phyloP scores from a whole-genome alignment of 2,329 filamentous ascomycete genomes.

The Sporothrix brasiliensis region DNA sequence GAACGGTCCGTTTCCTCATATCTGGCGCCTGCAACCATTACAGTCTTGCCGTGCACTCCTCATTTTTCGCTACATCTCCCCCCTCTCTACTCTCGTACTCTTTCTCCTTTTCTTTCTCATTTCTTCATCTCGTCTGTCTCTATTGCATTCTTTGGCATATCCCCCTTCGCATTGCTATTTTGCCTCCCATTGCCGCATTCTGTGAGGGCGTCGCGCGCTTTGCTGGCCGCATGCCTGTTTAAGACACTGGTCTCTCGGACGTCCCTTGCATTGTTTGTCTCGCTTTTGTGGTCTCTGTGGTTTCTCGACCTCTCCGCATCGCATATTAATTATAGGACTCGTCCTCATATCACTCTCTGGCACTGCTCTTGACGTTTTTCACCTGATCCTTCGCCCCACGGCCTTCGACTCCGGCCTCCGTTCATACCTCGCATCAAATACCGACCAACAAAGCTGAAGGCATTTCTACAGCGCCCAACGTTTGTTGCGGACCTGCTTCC shows the following conservation, averaged over 20 bases:
- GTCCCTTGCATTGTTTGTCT: conserved; percentile 11
- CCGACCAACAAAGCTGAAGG: conserved; percentile 4
- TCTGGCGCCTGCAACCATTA: neutral
- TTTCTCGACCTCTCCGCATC: neutral
- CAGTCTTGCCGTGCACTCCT: neutral
- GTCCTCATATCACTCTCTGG: neutral
- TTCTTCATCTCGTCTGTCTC: neutral
- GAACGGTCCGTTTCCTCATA: conserved; percentile 20
- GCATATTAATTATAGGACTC: conserved; percentile 13
- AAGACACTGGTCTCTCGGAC: conserved; percentile 18
- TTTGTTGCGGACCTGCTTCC: neutral
- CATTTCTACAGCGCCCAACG: neutral
- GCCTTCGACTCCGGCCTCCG: conserved; percentile 3
- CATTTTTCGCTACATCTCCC: neutral
- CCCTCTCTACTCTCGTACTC: neutral
- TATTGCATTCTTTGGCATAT: neutral
- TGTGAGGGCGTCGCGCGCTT: neutral
- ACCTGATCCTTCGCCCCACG: neutral
- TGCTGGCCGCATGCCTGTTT: conserved; percentile 19
- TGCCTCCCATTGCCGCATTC: conserved; percentile 2
- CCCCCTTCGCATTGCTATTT: neutral
- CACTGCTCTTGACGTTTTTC: too few species aligned
- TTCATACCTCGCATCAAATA: neutral
- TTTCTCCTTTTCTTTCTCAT: neutral
- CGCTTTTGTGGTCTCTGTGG: neutral